Evolutionary conservation across 768 basidiomycete genomes (phyloP), one percentile per base, ranked within the genome.

Genomic region (Calocybe gangraenosa): DNA sequence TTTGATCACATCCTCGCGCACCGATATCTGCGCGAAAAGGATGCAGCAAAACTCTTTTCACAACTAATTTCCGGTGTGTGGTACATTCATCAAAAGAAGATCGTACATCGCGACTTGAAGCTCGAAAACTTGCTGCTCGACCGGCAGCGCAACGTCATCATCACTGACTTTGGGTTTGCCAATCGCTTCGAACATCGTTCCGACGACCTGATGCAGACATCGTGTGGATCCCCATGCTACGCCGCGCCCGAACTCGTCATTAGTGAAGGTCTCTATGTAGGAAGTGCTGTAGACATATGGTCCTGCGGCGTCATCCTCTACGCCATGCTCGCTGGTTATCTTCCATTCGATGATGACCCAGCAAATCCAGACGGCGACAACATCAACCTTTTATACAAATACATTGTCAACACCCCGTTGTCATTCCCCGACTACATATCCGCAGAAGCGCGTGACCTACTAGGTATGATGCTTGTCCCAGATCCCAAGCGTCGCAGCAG

Each of bases 281-380:
- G 96, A 11, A 91, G 89, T 23, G 94, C 96, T 1, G 96, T 98
- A 52, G 96, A 98, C 58, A 95, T 99, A 60, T 99, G 92, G 92
- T 85, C 82, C 25, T 96, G 92, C 52, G 92, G 92, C 31, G 93
- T 96, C 47, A 96, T 96, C 57, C 75, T 96, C 4, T 96, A 96
- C 60, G 93, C 92, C 47, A 96, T 96, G 92, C 79, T 96, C 14
- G 92, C 92, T 1, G 92, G 92, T 8, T 95, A 95, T 60, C 84
- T 96, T n/a, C 96, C 96, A 18, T 99, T 97, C 65, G 96, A 98
- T 66, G 96, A 98, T 65, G 96, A 99, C 65, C 96, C 96, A 1
- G 87, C 84, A 21, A 99, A 98, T 63, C 96, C 96, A 3, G 96
- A 98, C 45, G 96, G 96, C 47, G 95, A 99, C 70, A 98, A 99